These are phyloP conservation scores for Exophiala dermatitidis DNA, from an alignment of 2,329 filamentous ascomycete genomes.

Conservation along the genomic window DNA sequence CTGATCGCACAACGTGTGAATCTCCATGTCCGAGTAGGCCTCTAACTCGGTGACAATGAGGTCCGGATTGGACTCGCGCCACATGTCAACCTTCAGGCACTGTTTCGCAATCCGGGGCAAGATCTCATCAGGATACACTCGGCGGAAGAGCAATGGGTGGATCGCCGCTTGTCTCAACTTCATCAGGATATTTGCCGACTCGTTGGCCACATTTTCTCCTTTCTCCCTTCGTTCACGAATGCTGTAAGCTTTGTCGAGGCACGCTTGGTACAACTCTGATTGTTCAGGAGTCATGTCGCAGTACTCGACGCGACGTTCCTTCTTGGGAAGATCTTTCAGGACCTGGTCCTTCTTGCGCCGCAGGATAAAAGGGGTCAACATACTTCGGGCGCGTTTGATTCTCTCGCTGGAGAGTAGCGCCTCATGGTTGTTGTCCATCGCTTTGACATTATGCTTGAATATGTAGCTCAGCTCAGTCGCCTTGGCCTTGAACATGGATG, in stretches of 20 bases:
- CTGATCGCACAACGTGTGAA: conserved; percentile 51
- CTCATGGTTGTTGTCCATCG: conserved; percentile 64
- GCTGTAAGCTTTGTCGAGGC: conserved; percentile 56
- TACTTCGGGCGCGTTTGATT: conserved; percentile 77
- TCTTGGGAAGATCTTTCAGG: conserved; percentile 70
- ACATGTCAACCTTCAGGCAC: conserved; percentile 61
- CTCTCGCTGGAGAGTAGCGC: conserved; percentile 80
- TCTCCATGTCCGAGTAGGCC: conserved; percentile 54
- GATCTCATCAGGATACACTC: conserved; percentile 66
- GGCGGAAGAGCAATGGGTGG: conserved; percentile 80
- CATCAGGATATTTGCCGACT: conserved; percentile 67
- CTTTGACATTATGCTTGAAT: conserved; percentile 86
- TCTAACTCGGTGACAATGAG: conserved; percentile 49
- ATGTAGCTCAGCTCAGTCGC: conserved; percentile 75
- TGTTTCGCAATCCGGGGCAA: conserved; percentile 71
- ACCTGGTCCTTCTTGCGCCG: conserved; percentile 92
- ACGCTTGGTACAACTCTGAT: conserved; percentile 62
- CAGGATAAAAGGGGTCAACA: conserved; percentile 90
- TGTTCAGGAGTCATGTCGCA: conserved; percentile 73
- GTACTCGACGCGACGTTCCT: conserved; percentile 68
- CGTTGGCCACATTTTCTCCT: conserved; percentile 47
- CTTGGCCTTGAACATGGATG: conserved; percentile 67
- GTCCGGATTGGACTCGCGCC: conserved; percentile 44
- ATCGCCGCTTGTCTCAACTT: conserved; percentile 87
- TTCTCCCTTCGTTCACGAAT: conserved; percentile 53